Conservation (phyloP, 2,329 filamentous ascomycete species). For the Colletotrichum karsti region DNA sequence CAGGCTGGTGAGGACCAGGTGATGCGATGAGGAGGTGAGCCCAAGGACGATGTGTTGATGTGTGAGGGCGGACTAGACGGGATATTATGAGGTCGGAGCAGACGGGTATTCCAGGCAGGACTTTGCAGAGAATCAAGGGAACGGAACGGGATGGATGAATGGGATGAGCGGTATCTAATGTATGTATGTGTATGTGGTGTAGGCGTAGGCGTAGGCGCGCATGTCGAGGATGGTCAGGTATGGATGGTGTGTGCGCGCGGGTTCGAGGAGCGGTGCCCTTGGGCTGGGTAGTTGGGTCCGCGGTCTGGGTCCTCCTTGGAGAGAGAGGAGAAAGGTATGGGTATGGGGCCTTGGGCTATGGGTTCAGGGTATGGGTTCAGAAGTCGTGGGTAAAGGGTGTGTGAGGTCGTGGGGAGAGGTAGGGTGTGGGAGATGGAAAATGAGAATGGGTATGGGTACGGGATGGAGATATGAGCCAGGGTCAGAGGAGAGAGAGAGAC, state of each 20-base stretch:
- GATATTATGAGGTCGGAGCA: neutral
- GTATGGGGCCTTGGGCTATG: neutral
- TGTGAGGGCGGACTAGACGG: neutral
- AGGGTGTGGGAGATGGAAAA: constrained; percentile 16
- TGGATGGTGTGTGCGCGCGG: constrained; percentile 14
- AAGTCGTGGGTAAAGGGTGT: constrained; percentile 1
- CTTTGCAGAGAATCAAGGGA: neutral
- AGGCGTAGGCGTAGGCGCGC: constrained; percentile 12
- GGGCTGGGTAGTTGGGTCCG: constrained; percentile 22
- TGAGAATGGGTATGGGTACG: neutral
- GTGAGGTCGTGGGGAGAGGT: neutral
- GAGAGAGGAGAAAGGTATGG: constrained; percentile 3
- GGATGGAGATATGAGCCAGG: constrained; percentile 8
- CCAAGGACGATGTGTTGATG: neutral
- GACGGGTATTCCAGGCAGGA: neutral
- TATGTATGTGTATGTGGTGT: too few relatives aligned
- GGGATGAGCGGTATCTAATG: constrained; percentile 30
- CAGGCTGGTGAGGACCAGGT: neutral
- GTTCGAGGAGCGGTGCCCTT: constrained; percentile 16
- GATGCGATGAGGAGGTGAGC: neutral
- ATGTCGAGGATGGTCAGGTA: constrained; percentile 12
- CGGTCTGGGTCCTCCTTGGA: constrained; percentile 23
- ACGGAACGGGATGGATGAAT: constrained; percentile 14
- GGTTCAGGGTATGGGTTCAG: neutral
- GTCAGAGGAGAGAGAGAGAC: neutral